These are phyloP conservation scores for Combretum micranthum DNA, from an alignment of 345 rosid genomes.

Conservation along the genomic window DNA sequence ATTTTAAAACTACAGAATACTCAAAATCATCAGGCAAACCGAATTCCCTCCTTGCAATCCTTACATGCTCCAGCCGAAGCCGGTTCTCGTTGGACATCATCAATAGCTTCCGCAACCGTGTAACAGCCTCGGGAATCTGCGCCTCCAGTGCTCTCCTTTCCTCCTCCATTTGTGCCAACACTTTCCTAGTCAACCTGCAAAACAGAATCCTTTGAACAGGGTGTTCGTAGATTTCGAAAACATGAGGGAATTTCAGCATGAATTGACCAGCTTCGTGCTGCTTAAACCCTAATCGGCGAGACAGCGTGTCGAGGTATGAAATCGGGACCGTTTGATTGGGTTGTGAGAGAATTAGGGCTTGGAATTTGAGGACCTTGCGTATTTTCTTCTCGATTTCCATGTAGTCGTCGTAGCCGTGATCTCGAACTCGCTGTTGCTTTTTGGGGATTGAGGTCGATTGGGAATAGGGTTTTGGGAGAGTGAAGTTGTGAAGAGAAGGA, in stretches of 20 bases:
- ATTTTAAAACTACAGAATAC: conserved; percentile 61
- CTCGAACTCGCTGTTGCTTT: conserved; percentile 71
- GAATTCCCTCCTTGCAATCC: conserved; percentile 71
- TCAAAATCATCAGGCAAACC: conserved; percentile 95
- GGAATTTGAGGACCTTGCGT: conserved; percentile 76
- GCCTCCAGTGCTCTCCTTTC: conserved; percentile 54
- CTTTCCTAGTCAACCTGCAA: conserved; percentile 62
- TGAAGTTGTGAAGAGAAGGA: conserved; percentile 10
- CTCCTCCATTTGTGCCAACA: conserved; percentile 53
- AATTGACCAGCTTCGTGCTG: conserved; percentile 67
- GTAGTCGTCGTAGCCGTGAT: conserved; percentile 91
- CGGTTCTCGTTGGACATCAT: conserved; percentile 79
- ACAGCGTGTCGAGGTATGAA: conserved; percentile 61
- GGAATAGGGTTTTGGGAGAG: conserved; percentile 32
- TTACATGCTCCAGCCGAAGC: conserved; percentile 68
- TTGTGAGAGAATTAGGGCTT: conserved; percentile 61
- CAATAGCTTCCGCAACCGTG: conserved; percentile 62
- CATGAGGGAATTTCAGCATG: conserved; percentile 79
- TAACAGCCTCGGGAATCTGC: conserved; percentile 60
- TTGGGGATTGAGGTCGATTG: conserved; percentile 79
- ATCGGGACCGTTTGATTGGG: conserved; percentile 50
- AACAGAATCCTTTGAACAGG: conserved; percentile 80
- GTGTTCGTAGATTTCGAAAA: conserved; percentile 83
- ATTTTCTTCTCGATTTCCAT: conserved; percentile 90
- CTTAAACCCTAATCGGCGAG: conserved; percentile 75